phyloP scores from a whole-genome alignment of 2,329 filamentous ascomycete species.

The Chaetomium globosum region DNA sequence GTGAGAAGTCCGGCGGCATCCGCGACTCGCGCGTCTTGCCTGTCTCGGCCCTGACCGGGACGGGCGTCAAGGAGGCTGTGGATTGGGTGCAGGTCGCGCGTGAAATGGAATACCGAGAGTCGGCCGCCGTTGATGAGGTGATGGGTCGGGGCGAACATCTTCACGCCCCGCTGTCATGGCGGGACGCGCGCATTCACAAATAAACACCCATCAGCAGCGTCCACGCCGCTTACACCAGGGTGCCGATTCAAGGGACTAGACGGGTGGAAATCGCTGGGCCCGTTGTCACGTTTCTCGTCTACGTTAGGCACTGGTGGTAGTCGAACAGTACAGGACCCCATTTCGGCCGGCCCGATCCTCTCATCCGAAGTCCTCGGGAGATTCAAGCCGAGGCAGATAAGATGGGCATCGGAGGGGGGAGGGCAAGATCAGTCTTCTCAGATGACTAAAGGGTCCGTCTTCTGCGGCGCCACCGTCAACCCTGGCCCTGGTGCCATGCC shows the following conservation, averaged over 20 bases:
- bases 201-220: background rate
- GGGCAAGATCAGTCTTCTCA: background rate
- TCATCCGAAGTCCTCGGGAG: background rate
- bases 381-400: background rate
- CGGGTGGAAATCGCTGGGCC: background rate
- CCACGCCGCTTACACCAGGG: background rate
- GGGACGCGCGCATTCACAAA: background rate
- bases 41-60: slow-evolving; percentile 84
- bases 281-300: background rate
- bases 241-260: background rate
- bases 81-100: slow-evolving; percentile 91
- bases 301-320: background rate
- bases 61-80: slow-evolving; percentile 90
- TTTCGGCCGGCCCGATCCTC: background rate
- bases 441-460: background rate
- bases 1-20: slow-evolving; percentile 82
- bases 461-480: background rate
- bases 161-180: background rate
- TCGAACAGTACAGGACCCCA: background rate
- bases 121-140: slow-evolving; percentile 91
- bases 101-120: slow-evolving; percentile 95
- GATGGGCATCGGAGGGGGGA: background rate
- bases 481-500: background rate
- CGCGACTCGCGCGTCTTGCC: slow-evolving; percentile 89
- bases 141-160: slow-evolving; percentile 33